phyloP scores from a whole-genome alignment of 2,329 filamentous ascomycete species.

The Fusarium goolgardi region DNA sequence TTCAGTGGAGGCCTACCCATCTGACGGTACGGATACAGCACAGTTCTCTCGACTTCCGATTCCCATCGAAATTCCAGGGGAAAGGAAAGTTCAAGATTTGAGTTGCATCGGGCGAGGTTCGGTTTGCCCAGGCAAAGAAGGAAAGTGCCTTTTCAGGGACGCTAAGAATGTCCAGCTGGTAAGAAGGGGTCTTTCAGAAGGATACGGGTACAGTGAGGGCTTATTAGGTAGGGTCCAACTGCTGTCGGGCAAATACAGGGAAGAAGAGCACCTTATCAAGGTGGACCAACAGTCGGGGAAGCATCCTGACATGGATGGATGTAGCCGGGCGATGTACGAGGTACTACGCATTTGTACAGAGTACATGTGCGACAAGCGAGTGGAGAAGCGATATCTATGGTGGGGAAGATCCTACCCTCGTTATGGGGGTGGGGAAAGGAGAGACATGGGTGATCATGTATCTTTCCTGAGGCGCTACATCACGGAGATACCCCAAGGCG shows the following conservation, averaged over 20 bases:
- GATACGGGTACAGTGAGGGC: conserved; percentile 3
- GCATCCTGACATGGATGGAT: conserved; percentile 24
- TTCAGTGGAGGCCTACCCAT: conserved; percentile 39
- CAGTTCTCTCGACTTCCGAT: conserved; percentile 3
- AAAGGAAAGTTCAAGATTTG: neutral
- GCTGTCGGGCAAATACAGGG: conserved; percentile 13
- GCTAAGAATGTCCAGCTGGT: conserved; percentile 1
- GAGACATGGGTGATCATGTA: conserved; percentile 9
- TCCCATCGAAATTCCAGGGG: neutral
- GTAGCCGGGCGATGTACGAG: conserved; percentile 17
- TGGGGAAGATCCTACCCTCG: conserved; percentile 34
- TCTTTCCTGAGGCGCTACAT: conserved; percentile 4
- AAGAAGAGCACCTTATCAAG: conserved; percentile 18
- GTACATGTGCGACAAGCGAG: conserved; percentile 10
- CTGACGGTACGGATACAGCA: conserved; percentile 5
- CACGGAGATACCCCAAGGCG: conserved; percentile 14
- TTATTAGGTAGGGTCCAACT: conserved; percentile 14
- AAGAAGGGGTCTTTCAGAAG: conserved; percentile 9
- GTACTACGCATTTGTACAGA: neutral
- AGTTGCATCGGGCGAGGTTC: neutral
- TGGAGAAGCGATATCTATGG: conserved; percentile 25
- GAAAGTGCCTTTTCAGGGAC: neutral
- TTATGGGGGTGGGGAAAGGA: conserved; percentile 28
- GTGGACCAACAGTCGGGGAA: conserved; percentile 35
- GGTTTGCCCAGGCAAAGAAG: neutral